Base-by-base conservation (phyloP, 805 yeast genomes). In the Yamadazyma endophytica region DNA sequence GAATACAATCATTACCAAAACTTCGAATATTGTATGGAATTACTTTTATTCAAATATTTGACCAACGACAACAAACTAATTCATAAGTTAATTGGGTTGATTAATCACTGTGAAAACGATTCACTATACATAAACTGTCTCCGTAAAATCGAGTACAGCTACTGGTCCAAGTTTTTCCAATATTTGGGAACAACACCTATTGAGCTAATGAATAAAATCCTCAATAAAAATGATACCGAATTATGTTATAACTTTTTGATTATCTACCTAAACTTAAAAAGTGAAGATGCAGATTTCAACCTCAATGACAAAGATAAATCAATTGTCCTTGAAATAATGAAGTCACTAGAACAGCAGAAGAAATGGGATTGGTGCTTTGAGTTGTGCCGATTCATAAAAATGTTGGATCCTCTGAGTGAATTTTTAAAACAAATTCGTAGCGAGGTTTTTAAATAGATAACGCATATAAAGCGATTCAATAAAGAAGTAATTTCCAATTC, bases 351-450 rank as follows among this genome's bases (percentile, higher is more conserved):
- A 21, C 46, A 49, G 6, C 56, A 58, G n/a, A 58, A 62, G 33
- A 53, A 52, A 31, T 75, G 72, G 63, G 77, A 70, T 26, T 70
- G 75, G 46, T 68, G 77, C 24, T 73, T 72, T 47, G 79, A 75
- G 40, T 52, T 75, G 34, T 61, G 77, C 32, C 56, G 80, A 29
- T 75, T 72, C 42, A 64, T 75, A 32, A 75, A 75, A 43, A 46
- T 75, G 12, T 56, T 75, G 21, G 77, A 67, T 35, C 68, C 67
- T 3, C 50, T 67, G 19, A 60, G 69, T 5, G 54, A 44, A 14
- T 43, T 62, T 4, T 42, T 64, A 37, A 44, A 28, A 16, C 23
- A 27, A 17, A 46, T 44, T 6, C 5, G 19, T 7, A 14, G 19
- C n/a, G 17, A 17, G 5, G 6, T 18, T 19, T 19, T 27, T 19